These are phyloP conservation scores for Flaveria ramosissima DNA, from an alignment of 129 eudicot species.

Conservation along the genomic window DNA sequence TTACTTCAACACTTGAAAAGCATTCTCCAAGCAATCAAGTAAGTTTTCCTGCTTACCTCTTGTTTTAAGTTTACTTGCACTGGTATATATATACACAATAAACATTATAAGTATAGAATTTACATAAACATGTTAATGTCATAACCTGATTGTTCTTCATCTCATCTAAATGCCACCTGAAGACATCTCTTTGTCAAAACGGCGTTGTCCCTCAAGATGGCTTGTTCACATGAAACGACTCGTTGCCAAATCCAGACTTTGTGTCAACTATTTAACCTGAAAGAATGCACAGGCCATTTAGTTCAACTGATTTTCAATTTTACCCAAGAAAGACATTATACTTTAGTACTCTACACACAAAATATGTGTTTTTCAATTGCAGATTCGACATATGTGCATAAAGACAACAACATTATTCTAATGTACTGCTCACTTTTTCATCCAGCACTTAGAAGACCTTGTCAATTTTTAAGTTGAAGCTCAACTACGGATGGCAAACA, in stretches of 20 bases:
- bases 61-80: background rate
- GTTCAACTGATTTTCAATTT: background rate
- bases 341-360: slow-evolving; percentile 7
- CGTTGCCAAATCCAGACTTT: background rate
- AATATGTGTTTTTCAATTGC: background rate
- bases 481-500: background rate
- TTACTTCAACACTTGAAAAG: too few relatives aligned
- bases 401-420: slow-evolving; percentile 12
- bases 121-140: slow-evolving; percentile 4
- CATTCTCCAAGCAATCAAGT: too few relatives aligned
- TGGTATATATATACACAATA: background rate
- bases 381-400: slow-evolving; percentile 13
- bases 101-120: slow-evolving; percentile 5
- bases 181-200: slow-evolving; percentile 39
- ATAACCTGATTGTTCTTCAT: slow-evolving; percentile 56
- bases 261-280: slow-evolving; percentile 32
- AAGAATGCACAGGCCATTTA: slow-evolving; percentile 11
- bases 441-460: slow-evolving; percentile 9
- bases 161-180: slow-evolving; percentile 38
- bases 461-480: slow-evolving; percentile 11
- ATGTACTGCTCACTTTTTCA: background rate
- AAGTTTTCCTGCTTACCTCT: background rate
- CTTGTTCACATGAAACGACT: slow-evolving; percentile 8
- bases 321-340: background rate
- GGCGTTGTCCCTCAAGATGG: background rate